Evolutionary conservation across 768 basidiomycete genomes (phyloP).

Genomic region (Peribolospora baueri): DNA sequence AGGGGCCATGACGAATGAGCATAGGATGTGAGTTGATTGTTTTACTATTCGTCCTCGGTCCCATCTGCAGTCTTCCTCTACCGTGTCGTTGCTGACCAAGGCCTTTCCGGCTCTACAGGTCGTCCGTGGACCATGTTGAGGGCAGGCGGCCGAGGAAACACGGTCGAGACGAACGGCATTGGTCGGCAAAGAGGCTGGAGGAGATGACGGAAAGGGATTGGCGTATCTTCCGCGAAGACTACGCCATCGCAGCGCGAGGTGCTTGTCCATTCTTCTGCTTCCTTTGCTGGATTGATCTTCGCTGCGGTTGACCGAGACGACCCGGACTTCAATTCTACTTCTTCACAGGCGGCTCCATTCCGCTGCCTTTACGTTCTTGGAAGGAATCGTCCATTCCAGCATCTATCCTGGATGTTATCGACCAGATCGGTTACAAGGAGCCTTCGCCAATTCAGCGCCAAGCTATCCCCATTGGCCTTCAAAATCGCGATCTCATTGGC

Average conservation of each 20-base stretch:
- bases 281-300: not conserved
- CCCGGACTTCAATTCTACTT: not conserved
- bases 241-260: conserved; percentile 84
- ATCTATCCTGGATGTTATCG: conserved; percentile 56
- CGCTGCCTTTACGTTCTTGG: conserved; percentile 84
- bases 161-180: conserved; percentile 81
- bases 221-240: conserved; percentile 97
- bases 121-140: conserved; percentile 48
- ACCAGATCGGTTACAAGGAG: conserved; percentile 82
- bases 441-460: conserved; percentile 93
- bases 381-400: conserved; percentile 59
- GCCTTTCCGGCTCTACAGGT: conserved; percentile 7
- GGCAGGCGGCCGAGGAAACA: conserved; percentile 52
- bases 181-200: conserved; percentile 73
- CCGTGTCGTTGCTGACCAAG: conserved; percentile 1
- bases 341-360: conserved; percentile 58
- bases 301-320: not conserved
- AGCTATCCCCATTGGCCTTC: conserved; percentile 94
- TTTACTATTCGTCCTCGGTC: not conserved
- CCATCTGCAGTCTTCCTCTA: conserved; percentile 2
- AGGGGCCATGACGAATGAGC: not conserved
- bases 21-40: not conserved
- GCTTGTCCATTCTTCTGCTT: conserved; percentile 8
- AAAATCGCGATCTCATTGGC: conserved; percentile 90
- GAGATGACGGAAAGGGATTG: conserved; percentile 98